phyloP scores from a whole-genome alignment of 495 filamentous ascomycete genomes.

The Terfezia claveryi region DNA sequence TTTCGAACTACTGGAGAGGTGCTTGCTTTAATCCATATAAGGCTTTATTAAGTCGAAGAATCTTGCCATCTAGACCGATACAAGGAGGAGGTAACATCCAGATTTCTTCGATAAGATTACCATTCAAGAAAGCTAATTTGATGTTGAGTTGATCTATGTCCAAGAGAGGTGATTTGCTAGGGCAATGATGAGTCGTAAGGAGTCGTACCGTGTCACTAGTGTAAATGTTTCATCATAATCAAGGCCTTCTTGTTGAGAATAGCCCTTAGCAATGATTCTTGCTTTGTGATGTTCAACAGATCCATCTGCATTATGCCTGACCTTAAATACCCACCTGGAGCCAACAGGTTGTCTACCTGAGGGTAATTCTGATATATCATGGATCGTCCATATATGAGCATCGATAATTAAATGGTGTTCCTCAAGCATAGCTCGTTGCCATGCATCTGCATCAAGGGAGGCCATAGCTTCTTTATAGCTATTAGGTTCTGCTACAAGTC shows the following conservation, averaged over 20 bases:
- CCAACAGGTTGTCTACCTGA: background rate
- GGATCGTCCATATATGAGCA: background rate
- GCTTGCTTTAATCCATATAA: background rate
- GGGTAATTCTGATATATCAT: background rate
- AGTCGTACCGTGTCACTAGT: background rate
- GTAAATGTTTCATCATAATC: background rate
- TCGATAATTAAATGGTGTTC: background rate
- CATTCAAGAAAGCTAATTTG: background rate
- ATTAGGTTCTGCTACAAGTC: background rate
- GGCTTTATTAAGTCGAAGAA: background rate
- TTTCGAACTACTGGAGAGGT: too few relatives aligned
- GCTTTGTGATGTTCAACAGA: background rate
- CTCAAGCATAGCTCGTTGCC: background rate
- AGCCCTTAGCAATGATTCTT: background rate
- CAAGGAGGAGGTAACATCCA: background rate
- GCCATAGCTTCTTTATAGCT: background rate
- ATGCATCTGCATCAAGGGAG: background rate
- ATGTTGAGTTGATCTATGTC: background rate
- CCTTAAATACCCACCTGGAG: background rate
- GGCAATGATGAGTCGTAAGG: background rate
- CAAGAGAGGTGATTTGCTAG: background rate
- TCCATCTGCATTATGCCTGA: background rate
- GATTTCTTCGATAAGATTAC: background rate
- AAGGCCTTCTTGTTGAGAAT: background rate
- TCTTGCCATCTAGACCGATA: background rate